Conservation (phyloP, 805 yeast genomes). For the Barnettozyma botsteinii region DNA sequence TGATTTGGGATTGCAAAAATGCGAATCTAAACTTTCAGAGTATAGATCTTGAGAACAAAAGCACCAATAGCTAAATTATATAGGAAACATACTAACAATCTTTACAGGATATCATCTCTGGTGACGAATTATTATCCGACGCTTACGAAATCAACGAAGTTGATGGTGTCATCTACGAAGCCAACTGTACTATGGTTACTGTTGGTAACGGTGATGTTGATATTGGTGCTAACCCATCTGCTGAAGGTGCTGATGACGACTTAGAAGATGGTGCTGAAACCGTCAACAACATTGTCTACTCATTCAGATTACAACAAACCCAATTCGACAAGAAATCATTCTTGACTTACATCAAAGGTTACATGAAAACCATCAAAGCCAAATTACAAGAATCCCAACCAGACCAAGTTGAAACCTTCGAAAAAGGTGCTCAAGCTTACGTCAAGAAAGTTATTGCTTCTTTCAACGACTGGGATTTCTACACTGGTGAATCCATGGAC, state of each 20-base stretch:
- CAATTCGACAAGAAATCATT: slow-evolving; percentile 96
- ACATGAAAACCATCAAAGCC: slow-evolving; percentile 96
- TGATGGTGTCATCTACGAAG: slow-evolving; percentile 92
- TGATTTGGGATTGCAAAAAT: neutral
- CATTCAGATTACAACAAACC: slow-evolving; percentile 96
- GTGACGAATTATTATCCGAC: slow-evolving; percentile 95
- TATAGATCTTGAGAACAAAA: neutral
- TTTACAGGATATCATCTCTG: slow-evolving; percentile 77
- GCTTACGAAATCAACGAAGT: slow-evolving; percentile 89
- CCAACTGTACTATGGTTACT: slow-evolving; percentile 88
- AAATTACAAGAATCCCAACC: slow-evolving; percentile 85
- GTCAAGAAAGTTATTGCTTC: slow-evolving; percentile 93
- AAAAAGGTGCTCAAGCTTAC: slow-evolving; percentile 95
- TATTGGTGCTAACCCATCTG: slow-evolving; percentile 99
- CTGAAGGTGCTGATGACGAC: slow-evolving; percentile 83
- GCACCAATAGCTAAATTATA: no score
- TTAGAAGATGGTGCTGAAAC: slow-evolving; percentile 81
- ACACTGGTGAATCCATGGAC: slow-evolving; percentile 99
- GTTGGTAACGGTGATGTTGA: slow-evolving; percentile 91
- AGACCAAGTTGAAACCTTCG: slow-evolving; percentile 80
- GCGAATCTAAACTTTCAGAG: neutral
- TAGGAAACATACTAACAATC: slow-evolving; percentile 20
- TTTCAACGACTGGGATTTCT: slow-evolving; percentile 99
- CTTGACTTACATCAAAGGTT: slow-evolving; percentile 94
- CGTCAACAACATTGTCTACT: slow-evolving; percentile 97